Evolutionary conservation across 371 early-diverging fungal genomes (phyloP).

Genomic region (Umbelopsis sp.): DNA sequence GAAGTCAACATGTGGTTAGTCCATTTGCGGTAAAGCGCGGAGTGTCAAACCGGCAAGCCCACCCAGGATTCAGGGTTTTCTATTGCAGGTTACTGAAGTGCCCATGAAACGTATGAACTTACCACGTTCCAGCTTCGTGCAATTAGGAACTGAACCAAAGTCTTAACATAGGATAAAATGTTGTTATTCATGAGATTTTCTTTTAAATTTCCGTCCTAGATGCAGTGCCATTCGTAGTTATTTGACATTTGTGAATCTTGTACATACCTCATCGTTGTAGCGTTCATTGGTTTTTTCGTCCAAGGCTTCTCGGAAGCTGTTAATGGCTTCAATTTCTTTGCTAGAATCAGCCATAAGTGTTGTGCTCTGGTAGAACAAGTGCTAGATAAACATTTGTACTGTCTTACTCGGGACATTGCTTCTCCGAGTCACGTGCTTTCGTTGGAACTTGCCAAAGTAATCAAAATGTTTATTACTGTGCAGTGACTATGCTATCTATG

Average conservation of each 20-base stretch:
- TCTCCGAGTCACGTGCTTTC: conserved; percentile 5
- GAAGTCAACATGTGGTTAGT: not conserved
- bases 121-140: conserved; percentile 66
- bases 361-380: conserved; percentile 22
- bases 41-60: not conserved
- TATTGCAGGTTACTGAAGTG: not conserved
- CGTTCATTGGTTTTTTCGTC: conserved; percentile 32
- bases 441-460: no score
- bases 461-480: no score
- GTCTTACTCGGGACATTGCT: not conserved
- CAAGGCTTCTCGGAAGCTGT: conserved; percentile 34
- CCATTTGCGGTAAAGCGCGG: conserved; percentile 4
- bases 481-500: no score
- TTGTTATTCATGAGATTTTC: not conserved
- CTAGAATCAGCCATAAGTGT: conserved; percentile 9
- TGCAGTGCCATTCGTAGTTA: not conserved
- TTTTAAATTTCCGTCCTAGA: conserved; percentile 10
- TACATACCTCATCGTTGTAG: conserved; percentile 41
- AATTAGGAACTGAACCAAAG: conserved; percentile 62
- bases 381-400: not conserved
- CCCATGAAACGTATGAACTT: conserved; percentile 24
- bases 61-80: not conserved
- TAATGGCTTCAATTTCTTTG: conserved; percentile 27
- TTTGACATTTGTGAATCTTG: not conserved
- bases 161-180: conserved; percentile 32